Conservation (phyloP, 371 early-diverging fungal species). For the Circinella minor region DNA sequence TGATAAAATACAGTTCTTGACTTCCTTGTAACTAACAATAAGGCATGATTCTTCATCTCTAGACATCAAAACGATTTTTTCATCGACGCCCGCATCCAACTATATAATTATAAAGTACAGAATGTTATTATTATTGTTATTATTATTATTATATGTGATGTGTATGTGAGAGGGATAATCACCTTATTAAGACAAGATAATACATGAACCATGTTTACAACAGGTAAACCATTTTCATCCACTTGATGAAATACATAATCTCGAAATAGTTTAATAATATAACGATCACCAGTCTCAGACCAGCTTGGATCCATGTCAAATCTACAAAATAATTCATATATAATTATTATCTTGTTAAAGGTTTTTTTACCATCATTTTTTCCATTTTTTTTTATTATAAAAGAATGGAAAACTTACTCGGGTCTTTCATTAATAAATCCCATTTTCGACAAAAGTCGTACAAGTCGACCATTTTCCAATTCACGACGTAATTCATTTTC, state of each 20-base stretch:
- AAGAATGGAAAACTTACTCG: constrained; percentile 60
- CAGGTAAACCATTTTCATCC: constrained; percentile 84
- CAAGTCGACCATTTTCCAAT: constrained; percentile 88
- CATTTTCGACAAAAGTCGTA: constrained; percentile 83
- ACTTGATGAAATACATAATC: constrained; percentile 97
- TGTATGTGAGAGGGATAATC: constrained; percentile 10
- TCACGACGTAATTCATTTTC: constrained; percentile 80
- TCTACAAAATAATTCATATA: constrained; percentile 28
- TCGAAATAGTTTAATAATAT: constrained; percentile 93
- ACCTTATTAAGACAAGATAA: constrained; percentile 95
- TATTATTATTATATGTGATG: not conserved
- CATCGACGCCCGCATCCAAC: constrained; percentile 93
- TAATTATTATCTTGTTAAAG: too few relatives aligned
- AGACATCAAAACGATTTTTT: constrained; percentile 90
- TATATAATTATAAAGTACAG: constrained; percentile 26
- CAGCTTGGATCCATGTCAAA: constrained; percentile 90
- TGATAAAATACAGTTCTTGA: constrained; percentile 85
- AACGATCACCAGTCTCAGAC: constrained; percentile 96
- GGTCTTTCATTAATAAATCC: constrained; percentile 96
- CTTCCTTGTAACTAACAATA: constrained; percentile 89
- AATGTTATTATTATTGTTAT: not conserved
- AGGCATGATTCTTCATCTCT: constrained; percentile 94
- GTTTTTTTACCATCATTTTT: not conserved
- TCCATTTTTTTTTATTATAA: not conserved
- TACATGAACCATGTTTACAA: constrained; percentile 92